A percentile compares a stretch with the other conserved stretches of the same genome.
Evolutionary conservation across 495 filamentous ascomycete species (phyloP).

Genomic region (Podospora pseudoanserina): DNA sequence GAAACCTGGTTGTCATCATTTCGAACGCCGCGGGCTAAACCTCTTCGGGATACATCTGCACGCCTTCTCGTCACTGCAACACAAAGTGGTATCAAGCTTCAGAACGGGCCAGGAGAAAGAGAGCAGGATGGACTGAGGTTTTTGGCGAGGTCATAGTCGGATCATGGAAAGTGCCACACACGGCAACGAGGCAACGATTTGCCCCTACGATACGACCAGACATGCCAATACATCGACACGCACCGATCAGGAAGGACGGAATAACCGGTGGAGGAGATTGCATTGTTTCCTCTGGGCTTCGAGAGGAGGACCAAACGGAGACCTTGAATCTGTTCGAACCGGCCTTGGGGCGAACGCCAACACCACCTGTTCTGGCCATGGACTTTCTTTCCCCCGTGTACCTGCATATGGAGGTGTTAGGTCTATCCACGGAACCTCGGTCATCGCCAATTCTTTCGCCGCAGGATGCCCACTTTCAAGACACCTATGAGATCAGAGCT

Average conservation of each 20-base stretch:
- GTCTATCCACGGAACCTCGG: not conserved
- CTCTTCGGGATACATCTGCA: not conserved
- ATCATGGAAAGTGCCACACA: not conserved
- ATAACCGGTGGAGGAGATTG: not conserved
- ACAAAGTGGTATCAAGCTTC: not conserved
- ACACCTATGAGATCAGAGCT: not conserved
- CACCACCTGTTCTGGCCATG: not conserved
- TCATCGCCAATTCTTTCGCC: not conserved
- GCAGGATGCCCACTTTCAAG: not conserved
- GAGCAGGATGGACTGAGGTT: not conserved
- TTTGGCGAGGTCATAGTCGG: not conserved
- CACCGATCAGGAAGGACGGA: not conserved
- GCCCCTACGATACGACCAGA: not conserved
- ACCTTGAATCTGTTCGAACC: not conserved
- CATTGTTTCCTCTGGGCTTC: not conserved
- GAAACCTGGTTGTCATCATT: not conserved
- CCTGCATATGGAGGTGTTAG: not conserved
- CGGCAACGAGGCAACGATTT: not conserved
- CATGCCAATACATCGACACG: not conserved
- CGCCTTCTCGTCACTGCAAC: not conserved
- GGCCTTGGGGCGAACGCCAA: not conserved
- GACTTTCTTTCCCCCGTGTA: not conserved
- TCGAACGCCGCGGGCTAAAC: not conserved
- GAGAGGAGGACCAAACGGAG: not conserved
- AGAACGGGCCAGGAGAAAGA: not conserved